Evolutionary conservation across 495 filamentous ascomycete species (phyloP), one percentile per base, ranked within the genome.

Genomic region (Friedmanniomyces simplex): DNA sequence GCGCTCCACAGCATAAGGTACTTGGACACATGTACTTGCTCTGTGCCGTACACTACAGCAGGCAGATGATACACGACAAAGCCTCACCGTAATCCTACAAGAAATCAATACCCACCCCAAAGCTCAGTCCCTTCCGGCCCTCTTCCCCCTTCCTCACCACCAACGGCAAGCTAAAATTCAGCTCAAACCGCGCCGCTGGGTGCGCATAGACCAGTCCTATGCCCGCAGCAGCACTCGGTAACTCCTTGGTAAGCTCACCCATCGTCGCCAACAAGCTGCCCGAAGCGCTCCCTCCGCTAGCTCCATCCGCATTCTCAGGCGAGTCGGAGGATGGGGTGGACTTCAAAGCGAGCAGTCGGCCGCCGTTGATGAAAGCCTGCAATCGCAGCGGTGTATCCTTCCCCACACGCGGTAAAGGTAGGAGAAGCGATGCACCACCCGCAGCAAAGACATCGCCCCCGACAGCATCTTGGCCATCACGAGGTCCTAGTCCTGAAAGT

Each of bases 51-150:
- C 28, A 32, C 28, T 5, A 45, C n/a, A n/a, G n/a, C n/a, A 16
- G 21, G 10, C 20, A 47, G 8, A 22, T 32, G 22, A 50, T 26
- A 25, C 21, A n/a, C n/a, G n/a, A n/a, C n/a, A n/a, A n/a, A n/a
- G n/a, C n/a, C n/a, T n/a, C n/a, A n/a, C n/a, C n/a, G n/a, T 42
- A 43, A 20, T 43, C 21, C 68, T 84, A 98, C 72, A 96, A 72
- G 69, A 97, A 96, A 67, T 82, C 94, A 61, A 97, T 89, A 25
- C 93, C 93, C 32, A 99, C 86, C 13, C 93, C 93, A 65, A 99
- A 82, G 67, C 89, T 86, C 61, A 99, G 61, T 10, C 93, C 93
- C 73, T 98, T 98, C 43, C 93, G 79, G 18, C 79, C 84, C 63
- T 91, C 85, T 71, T 98, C 93, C 12, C 86, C 88, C 62, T 76